Evolutionary conservation across 495 filamentous ascomycete genomes (phyloP), one percentile per base, ranked within the genome.

Genomic region (Penicillium lividum): DNA sequence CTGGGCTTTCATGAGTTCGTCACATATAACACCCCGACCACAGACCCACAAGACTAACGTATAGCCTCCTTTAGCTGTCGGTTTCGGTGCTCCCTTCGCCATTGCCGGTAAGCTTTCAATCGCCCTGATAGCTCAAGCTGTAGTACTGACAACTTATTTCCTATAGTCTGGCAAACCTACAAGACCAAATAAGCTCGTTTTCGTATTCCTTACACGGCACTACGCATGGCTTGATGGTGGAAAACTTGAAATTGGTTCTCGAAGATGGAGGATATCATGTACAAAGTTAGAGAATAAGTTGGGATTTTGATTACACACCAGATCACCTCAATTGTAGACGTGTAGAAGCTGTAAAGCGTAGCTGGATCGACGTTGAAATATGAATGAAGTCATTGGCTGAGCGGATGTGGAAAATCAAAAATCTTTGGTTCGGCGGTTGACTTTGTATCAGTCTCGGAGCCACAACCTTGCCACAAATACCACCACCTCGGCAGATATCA

Each of bases 151-250:
- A 48, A 53, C 33, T 51, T 63, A 45, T n/a, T 53, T 53, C 22
- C 57, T 71, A 51, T 68, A 95, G 90, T 88, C 70, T 95, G 90
- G 90, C 90, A 95, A 83, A 91, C 83, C 68, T 86, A 92, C 75
- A 92, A 92, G 82, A 79, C 77, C 68, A 67, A 68, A 57, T 78
- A 78, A 74, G 61, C 45, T 45, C 62, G 62, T 53, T 59, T 31
- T 55, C 52, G 42, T 44, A 43, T 58, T 66, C 59, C 58, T 49
- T 58, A 29, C 63, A 64, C 57, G 59, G 58, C 56, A 63, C 56
- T 38, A 30, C 53, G 61, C 59, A 62, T 33, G 36, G 57, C 55
- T 54, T 51, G 54, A 57, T 59, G 62, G 60, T 66, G 59, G 59
- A 62, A 63, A 50, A 45, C 63, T 57, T 68, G 66, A 16, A 56